Base-by-base conservation (phyloP, 495 filamentous ascomycete genomes). In the Penicillium bovifimosum region DNA sequence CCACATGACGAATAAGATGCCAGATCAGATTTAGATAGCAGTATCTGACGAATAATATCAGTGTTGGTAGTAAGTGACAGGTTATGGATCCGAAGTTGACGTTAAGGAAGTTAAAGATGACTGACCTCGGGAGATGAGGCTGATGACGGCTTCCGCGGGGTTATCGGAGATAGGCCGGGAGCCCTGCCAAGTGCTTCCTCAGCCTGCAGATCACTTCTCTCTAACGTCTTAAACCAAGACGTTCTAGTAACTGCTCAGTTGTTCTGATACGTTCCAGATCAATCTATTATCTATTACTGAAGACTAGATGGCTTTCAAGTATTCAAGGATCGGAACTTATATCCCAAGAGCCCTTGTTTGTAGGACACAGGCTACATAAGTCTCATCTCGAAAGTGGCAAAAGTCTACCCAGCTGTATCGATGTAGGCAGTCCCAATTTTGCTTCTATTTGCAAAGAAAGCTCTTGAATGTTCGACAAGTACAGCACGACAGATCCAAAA, bases 101-200 rank as follows among this genome's bases (percentile, higher is more conserved):
- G n/a, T 16, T 16, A 38, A 47, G 20, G 16, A 38, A 9, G 34
- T 42, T 2, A 29, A 44, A 38, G 28, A 45, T 13, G 28, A 38
- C 33, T 13, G 28, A 32, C 9, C 8, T 16, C 29, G 32, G 8
- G 34, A 38, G 7, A 40, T 29, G 32, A 9, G 18, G 10, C 17
- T 39, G 52, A 63, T 68, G 67, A 66, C 64, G 65, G 35, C 41
- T 41, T 32, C 47, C 40, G 58, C 63, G 67, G 66, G 58, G 55
- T 61, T 72, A 67, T 48, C 67, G 69, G 66, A 65, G 66, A 63
- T 72, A 72, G 56, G 47, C 28, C 32, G n/a, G 13, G 5, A 14
- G 4, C 34, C 5, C 9, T 24, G n/a, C 14, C 35, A 14, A 8
- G n/a, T 27, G 13, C 20, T 41, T 24, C 20, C 20, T 24, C 20